These are phyloP conservation scores for Colletotrichum phormii DNA, from an alignment of 2,329 filamentous ascomycete species.

Conservation along the genomic window DNA sequence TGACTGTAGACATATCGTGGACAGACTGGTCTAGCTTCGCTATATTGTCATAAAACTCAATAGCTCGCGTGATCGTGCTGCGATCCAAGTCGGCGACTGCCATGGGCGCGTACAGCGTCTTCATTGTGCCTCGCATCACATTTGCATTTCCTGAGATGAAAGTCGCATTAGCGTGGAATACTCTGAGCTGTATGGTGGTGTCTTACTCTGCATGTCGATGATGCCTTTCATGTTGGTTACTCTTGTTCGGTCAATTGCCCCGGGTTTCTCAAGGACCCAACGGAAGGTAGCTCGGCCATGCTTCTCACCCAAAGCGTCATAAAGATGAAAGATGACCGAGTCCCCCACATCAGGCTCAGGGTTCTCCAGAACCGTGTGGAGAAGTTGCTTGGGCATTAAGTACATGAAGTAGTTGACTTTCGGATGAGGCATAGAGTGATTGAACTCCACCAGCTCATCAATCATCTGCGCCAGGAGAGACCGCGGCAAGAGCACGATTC, in stretches of 20 bases:
- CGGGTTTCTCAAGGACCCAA: conserved; percentile 21
- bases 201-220: conserved; percentile 16
- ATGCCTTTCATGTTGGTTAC: conserved; percentile 28
- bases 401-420: conserved; percentile 29
- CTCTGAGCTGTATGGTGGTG: background rate
- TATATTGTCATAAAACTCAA: conserved; percentile 12
- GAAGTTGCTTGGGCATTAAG: conserved; percentile 11
- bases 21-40: conserved; percentile 2
- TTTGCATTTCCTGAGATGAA: background rate
- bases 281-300: conserved; percentile 7
- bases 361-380: conserved; percentile 6
- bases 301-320: conserved; percentile 17
- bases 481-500: conserved; percentile 12
- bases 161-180: background rate
- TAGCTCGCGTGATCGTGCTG: background rate
- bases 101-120: conserved; percentile 26
- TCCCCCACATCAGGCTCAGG: conserved; percentile 8
- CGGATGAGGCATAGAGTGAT: conserved; percentile 10
- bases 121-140: conserved; percentile 20
- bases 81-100: conserved; percentile 15
- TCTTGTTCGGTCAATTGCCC: conserved; percentile 15
- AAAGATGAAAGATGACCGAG: conserved; percentile 16
- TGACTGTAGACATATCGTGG: conserved; percentile 3
- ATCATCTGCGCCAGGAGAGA: conserved; percentile 1
- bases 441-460: conserved; percentile 11